Evolutionary conservation across 345 rosid species (phyloP).

Genomic region (Laguncularia racemosa): DNA sequence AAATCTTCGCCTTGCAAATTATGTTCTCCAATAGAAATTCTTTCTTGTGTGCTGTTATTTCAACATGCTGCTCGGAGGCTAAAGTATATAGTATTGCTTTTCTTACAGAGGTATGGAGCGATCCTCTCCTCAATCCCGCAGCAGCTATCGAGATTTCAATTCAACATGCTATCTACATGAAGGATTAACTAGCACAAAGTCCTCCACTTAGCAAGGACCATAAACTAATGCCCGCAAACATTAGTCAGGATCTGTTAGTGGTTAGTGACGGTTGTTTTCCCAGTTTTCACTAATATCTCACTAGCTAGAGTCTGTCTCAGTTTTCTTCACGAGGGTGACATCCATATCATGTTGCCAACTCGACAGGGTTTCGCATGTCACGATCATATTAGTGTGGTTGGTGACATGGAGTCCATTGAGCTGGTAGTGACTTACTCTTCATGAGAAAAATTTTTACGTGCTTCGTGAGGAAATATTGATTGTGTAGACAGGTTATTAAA

Average conservation of each 20-base stretch:
- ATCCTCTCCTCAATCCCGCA: constrained; percentile 16
- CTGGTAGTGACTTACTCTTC: too few species aligned
- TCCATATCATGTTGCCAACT: too few species aligned
- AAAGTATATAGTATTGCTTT: not conserved
- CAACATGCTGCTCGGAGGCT: not conserved
- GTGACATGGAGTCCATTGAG: too few species aligned
- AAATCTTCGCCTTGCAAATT: too few species aligned
- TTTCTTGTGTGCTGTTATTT: not conserved
- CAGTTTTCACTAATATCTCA: too few species aligned
- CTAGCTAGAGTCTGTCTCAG: not conserved
- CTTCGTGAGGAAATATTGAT: too few species aligned
- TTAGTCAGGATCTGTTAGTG: not conserved
- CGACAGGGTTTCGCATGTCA: too few species aligned
- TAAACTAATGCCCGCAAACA: not conserved
- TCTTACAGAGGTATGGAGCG: constrained; percentile 16
- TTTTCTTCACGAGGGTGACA: not conserved
- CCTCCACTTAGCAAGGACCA: not conserved
- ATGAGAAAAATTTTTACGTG: too few species aligned
- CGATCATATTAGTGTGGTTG: too few species aligned
- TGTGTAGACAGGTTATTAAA: too few species aligned
- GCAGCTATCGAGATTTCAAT: constrained; percentile 16
- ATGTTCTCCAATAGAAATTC: too few species aligned
- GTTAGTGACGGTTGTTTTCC: not conserved
- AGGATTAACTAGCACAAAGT: not conserved
- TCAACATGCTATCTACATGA: constrained; percentile 14